A percentile compares a stretch with the other conserved stretches of the same genome.
phyloP scores from a whole-genome alignment of 2,329 filamentous ascomycete genomes.

The Fusarium praegraminearum region DNA sequence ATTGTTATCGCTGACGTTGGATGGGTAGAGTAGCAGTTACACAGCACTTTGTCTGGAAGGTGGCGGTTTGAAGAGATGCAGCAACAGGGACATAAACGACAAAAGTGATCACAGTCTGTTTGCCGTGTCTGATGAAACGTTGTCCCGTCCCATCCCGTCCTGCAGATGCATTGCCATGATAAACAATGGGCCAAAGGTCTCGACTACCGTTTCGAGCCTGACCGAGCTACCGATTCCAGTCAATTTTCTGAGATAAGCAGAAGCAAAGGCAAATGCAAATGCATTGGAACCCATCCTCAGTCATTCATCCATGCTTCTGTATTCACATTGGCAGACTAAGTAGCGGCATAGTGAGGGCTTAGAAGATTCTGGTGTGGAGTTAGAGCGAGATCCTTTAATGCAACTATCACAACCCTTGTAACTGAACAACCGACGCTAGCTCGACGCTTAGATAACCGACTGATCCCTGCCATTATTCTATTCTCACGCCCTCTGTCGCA shows the following conservation, averaged over 20 bases:
- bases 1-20: slow-evolving; percentile 14
- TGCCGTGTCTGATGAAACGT: not conserved
- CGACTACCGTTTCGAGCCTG: not conserved
- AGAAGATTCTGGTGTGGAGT: not conserved
- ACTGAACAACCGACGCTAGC: not conserved
- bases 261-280: not conserved
- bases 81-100: not conserved
- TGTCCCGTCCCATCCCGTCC: not conserved
- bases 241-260: slow-evolving; percentile 25
- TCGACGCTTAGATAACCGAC: slow-evolving; percentile 5
- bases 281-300: not conserved
- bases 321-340: not conserved
- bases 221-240: not conserved
- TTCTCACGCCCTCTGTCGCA: not conserved
- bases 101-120: not conserved
- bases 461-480: not conserved
- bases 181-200: not conserved
- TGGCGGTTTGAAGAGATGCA: not conserved
- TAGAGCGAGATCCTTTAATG: slow-evolving; percentile 10
- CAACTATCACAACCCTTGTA: slow-evolving; percentile 1
- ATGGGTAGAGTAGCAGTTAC: not conserved
- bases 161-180: not conserved
- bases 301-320: not conserved
- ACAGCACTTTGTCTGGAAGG: not conserved
- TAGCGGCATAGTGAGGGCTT: not conserved